phyloP scores from a whole-genome alignment of 768 basidiomycete species.

The Lactarius trivialis region DNA sequence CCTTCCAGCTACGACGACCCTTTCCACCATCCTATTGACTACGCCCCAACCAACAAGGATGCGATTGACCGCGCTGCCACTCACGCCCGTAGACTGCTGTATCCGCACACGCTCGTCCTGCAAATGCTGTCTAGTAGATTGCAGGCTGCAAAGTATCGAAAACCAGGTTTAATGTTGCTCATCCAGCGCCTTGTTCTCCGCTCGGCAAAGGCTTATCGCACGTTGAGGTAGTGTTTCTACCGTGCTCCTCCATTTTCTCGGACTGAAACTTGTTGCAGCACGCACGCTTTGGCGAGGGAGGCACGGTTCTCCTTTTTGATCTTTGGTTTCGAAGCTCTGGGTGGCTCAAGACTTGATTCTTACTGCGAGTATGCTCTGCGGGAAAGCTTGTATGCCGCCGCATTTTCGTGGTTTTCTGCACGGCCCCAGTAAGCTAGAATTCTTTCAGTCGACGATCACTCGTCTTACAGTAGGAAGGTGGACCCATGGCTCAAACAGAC shows the following conservation, averaged over 20 bases:
- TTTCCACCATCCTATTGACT: slow-evolving; percentile 77
- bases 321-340: slow-evolving; percentile 88
- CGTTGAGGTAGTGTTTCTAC: slow-evolving; percentile 56
- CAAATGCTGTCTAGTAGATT: slow-evolving; percentile 87
- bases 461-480: slow-evolving; percentile 47
- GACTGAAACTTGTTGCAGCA: slow-evolving; percentile 40
- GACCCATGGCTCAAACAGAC: slow-evolving; percentile 92
- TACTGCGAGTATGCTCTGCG: slow-evolving; percentile 73
- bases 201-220: slow-evolving; percentile 61
- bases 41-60: slow-evolving; percentile 85
- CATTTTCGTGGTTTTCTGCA: slow-evolving; percentile 89
- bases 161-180: slow-evolving; percentile 77
- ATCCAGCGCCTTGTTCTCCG: slow-evolving; percentile 79
- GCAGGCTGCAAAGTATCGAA: slow-evolving; percentile 87
- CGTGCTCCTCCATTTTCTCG: background rate
- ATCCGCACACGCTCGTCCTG: slow-evolving; percentile 77
- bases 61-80: slow-evolving; percentile 65
- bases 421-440: slow-evolving; percentile 70
- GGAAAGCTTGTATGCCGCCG: slow-evolving; percentile 67
- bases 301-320: slow-evolving; percentile 83
- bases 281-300: slow-evolving; percentile 88
- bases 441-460: background rate
- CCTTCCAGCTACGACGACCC: slow-evolving; percentile 76
- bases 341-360: slow-evolving; percentile 79
- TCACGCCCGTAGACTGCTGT: slow-evolving; percentile 67